Conservation (phyloP, 225 moss, liverwort and hornwort species). For the Antitrichia curtipendula region DNA sequence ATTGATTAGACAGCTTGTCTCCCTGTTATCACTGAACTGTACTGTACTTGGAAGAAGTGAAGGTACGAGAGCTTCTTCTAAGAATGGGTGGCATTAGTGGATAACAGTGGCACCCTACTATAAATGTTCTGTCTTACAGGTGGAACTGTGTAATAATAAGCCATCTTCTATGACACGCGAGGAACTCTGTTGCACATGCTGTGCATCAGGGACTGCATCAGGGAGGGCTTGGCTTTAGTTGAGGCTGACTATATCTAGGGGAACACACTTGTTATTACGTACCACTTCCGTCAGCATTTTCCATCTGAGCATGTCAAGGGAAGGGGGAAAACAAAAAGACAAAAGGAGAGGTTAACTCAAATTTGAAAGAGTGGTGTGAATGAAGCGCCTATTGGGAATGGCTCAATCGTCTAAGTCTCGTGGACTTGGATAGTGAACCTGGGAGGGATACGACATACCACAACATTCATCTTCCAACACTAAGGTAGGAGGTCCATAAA, state of each 20-base stretch:
- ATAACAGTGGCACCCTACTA: neutral
- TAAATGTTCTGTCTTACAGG: neutral
- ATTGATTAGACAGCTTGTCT: neutral
- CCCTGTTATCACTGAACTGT: neutral
- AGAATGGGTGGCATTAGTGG: neutral
- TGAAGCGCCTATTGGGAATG: neutral
- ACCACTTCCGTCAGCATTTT: too few species aligned
- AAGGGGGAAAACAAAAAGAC: neutral
- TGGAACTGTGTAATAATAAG: neutral
- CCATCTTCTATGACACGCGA: neutral
- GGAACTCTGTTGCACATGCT: neutral
- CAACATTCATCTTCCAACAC: neutral
- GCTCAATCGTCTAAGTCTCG: neutral
- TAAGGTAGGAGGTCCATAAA: too few species aligned
- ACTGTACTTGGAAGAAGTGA: neutral
- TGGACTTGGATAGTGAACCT: neutral
- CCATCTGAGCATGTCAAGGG: neutral
- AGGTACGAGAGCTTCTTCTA: neutral
- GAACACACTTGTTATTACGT: neutral
- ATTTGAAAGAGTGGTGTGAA: rapidly evolving
- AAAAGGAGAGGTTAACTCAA: rapidly evolving
- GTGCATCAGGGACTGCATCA: neutral
- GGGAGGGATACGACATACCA: neutral
- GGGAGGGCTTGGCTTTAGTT: neutral
- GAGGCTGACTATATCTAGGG: too few species aligned